These are phyloP conservation scores for Chalaropsis ovoidea DNA, from an alignment of 2,329 filamentous ascomycete genomes.

Conservation along the genomic window DNA sequence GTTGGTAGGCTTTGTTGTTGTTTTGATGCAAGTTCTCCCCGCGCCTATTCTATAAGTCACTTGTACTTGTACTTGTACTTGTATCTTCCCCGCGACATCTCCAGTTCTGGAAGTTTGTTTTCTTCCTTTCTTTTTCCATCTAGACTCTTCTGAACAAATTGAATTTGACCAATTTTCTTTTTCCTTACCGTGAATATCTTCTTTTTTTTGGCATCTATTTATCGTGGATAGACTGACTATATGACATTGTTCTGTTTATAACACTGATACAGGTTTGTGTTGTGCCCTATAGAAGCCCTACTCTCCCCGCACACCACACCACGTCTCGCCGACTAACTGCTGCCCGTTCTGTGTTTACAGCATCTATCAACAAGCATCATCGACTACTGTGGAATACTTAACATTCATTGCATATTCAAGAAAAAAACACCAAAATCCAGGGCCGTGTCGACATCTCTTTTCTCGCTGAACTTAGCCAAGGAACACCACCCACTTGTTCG, in stretches of 20 bases:
- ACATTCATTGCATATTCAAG: background rate
- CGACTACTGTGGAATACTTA: background rate
- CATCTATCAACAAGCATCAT: background rate
- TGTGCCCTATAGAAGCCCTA: background rate
- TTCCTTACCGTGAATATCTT: background rate
- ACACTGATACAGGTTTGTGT: constrained; percentile 4
- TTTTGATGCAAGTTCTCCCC: background rate
- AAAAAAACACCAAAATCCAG: background rate
- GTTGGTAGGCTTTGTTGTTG: constrained; percentile 26
- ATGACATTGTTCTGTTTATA: background rate
- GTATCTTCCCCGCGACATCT: background rate
- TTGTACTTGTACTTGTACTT: too few relatives aligned
- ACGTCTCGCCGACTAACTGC: background rate
- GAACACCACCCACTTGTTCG: background rate
- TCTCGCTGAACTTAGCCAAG: background rate
- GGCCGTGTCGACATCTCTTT: background rate
- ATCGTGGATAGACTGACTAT: background rate
- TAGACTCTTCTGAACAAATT: background rate
- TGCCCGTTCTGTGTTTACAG: background rate
- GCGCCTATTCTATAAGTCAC: background rate
- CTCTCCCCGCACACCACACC: background rate
- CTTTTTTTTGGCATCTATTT: background rate
- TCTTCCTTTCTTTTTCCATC: background rate
- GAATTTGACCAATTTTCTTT: background rate
- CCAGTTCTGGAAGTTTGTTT: background rate